Evolutionary conservation across 2,329 filamentous ascomycete genomes (phyloP), one percentile per base, ranked within the genome.

Genomic region (Reticulascus tulasneorum): DNA sequence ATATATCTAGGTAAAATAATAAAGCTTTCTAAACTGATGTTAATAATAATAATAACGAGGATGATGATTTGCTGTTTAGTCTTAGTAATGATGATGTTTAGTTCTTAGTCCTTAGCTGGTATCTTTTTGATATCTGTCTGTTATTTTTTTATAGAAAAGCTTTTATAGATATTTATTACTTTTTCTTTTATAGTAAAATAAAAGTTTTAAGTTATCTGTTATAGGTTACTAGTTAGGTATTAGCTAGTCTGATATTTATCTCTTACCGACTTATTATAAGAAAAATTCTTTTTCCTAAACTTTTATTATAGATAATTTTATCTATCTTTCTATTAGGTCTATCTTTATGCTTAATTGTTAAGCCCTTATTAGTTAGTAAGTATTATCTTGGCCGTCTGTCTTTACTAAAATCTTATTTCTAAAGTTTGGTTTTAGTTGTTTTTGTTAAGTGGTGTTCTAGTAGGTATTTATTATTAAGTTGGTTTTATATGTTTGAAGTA

Each of bases 71-170:
- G n/a, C n/a, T n/a, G n/a, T n/a, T n/a, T n/a, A n/a, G n/a, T n/a
- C n/a, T n/a, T n/a, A n/a, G n/a, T n/a, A n/a, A n/a, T n/a, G n/a
- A n/a, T n/a, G n/a, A n/a, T n/a, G n/a, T 27, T 27, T n/a, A 27
- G 24, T 27, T 7, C 24, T 16, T 27, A 27, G 6, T 16, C 24
- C 24, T 27, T 7, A 27, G 24, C 24, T 27, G n/a, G n/a, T n/a
- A n/a, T n/a, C n/a, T n/a, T n/a, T n/a, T n/a, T n/a, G n/a, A n/a
- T n/a, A n/a, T n/a, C n/a, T n/a, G n/a, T n/a, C n/a, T n/a, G n/a
- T n/a, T n/a, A n/a, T n/a, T 26, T 26, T 26, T n/a, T n/a, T n/a
- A n/a, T n/a, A n/a, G 16, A 26, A 16, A 16, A 26, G 13, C 16
- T 26, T 16, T 26, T 16, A 26, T 16, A 7, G 6, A 16, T 6